Evolutionary conservation across 176 grass and related monocot genomes (phyloP), one percentile per base, ranked within the genome.

Genomic region (Phyllostachys edulis): DNA sequence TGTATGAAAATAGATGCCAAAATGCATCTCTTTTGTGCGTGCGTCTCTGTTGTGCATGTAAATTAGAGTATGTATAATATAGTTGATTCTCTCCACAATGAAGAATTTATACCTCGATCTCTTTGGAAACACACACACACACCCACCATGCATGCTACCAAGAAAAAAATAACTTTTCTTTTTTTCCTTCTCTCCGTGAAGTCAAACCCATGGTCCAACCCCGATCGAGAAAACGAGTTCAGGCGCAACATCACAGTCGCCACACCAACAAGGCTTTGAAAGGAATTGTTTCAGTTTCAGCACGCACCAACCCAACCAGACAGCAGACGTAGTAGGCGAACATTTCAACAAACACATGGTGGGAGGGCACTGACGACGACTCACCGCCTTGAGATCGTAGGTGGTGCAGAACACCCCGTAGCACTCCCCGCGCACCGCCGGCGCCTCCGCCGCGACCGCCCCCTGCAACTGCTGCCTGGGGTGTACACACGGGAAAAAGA

Each of bases 331-430:
- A 15, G 32, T 1, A 21, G 13, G 14, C 18, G 26, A 82, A 62
- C 70, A 88, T 86, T 79, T 76, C 42, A 73, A 69, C 67, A 80
- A 85, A 79, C 78, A 82, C 52, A 55, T 79, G 80, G 78, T 4
- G 20, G 23, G 72, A 32, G 17, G 29, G n/a, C 51, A 17, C 13
- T 1, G 32, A 41, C 60, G 42, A 32, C 51, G 27, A 87, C 82
- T 89, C 77, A 98, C 96, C 89, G 79, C 87, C 82, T 85, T 84
- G 61, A 98, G 92, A 44, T 98, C 93, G 72, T 98, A 98, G 75
- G 87, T 98, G 69, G 80, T 95, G 87, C 93, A 94, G 80, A 98
- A 98, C 61, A 98, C 89, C 71, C 93, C 96, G 79, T 76, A 98
- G 67, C 93, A 93, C 20, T 93, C 93, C 26, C 41, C 78, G 32